Conservation (phyloP, 352 stramenopile genomes). For the Globisporangium paddicum region DNA sequence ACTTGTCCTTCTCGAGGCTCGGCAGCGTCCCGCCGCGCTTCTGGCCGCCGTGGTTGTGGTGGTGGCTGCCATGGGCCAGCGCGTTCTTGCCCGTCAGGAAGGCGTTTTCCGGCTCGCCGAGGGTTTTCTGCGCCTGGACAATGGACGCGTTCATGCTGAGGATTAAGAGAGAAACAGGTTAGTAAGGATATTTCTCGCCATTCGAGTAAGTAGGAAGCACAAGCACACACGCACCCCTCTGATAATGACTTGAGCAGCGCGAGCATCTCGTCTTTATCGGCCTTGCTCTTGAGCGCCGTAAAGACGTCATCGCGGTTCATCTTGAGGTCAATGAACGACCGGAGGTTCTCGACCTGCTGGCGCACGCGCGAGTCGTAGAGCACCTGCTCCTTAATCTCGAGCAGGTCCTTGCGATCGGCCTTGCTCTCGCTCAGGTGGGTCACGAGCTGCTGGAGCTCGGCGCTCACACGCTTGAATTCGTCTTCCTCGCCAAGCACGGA, state of each 20-base stretch:
- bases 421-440: slow-evolving; percentile 78
- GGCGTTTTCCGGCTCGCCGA: slow-evolving; percentile 62
- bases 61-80: neutral
- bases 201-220: too few species aligned
- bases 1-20: slow-evolving; percentile 75
- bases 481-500: slow-evolving; percentile 85
- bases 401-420: slow-evolving; percentile 79
- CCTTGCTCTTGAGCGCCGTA: slow-evolving; percentile 77
- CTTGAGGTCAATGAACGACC: slow-evolving; percentile 86
- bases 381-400: slow-evolving; percentile 85
- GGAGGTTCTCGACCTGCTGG: slow-evolving; percentile 81
- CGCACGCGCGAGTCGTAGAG: slow-evolving; percentile 84
- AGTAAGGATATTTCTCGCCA: too few species aligned
- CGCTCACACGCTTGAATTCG: slow-evolving; percentile 83
- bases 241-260: slow-evolving; percentile 72
- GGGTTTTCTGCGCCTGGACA: slow-evolving; percentile 50
- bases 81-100: slow-evolving; percentile 74
- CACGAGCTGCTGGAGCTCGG: slow-evolving; percentile 79
- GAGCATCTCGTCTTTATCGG: slow-evolving; percentile 84
- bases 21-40: slow-evolving; percentile 54
- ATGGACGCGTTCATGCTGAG: slow-evolving; percentile 82
- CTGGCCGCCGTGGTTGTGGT: slow-evolving; percentile 13
- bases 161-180: neutral
- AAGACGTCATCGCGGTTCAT: slow-evolving; percentile 88
- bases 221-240: slow-evolving; percentile 37